Evolutionary conservation across 2,329 filamentous ascomycete species (phyloP), one percentile per base, ranked within the genome.

Genomic region (Botrytis paeoniae): DNA sequence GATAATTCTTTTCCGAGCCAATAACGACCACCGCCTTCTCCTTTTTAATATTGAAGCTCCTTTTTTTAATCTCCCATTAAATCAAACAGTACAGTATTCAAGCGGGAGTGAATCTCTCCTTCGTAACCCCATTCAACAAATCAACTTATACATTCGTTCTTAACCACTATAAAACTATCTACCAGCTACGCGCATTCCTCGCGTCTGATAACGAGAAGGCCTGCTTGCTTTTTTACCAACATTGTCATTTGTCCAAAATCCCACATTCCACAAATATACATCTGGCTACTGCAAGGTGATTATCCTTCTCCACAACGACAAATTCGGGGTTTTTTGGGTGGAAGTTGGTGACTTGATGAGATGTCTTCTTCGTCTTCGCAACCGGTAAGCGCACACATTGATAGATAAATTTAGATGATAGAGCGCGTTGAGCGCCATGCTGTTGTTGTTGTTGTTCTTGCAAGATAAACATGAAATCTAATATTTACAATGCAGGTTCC

Each of bases 401-500:
- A 20, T 43, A 41, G 37, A 18, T 41, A 16, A 16, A 14, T 39
- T 41, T n/a, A 48, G 32, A 14, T 32, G 4, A 32, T 32, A 39
- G 45, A 57, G 48, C 45, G 64, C 64, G 35, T 71, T 3, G n/a
- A 32, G 20, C 14, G 12, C 4, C 43, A 54, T 54, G n/a, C n/a
- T 3, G n/a, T 29, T 6, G 4, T 37, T 29, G 18, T 51, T 29
- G 1, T 37, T 29, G 18, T 51, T 29, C 1, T n/a, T 22, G n/a
- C 29, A 22, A 60, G 59, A 54, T 29, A 60, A 51, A 51, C 10
- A 51, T 69, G 64, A 69, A 69, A 29, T 35, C 51, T 43, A 43
- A 72, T 69, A 69, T 48, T 75, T 41, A 32, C 20, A 29, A 43
- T 25, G 29, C 69, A 93, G 91, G 89, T 93, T 78, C 90, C 92